Percentiles rank a stretch among this genome's conserved stretches.
Evolutionary conservation across 257 asterid genomes (phyloP).

Genomic region (Lycium ferocissimum): DNA sequence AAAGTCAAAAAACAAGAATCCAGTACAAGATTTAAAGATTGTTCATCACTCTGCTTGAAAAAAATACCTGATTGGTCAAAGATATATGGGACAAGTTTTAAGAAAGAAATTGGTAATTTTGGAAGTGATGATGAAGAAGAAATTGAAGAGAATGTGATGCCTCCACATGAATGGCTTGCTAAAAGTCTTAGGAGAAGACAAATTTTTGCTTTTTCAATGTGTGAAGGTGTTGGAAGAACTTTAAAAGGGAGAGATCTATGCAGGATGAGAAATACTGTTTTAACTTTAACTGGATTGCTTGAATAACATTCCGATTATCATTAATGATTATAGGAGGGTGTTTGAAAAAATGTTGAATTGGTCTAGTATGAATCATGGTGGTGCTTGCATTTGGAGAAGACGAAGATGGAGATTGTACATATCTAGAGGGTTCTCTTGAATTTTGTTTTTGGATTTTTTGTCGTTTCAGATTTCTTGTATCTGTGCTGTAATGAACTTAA

Average conservation of each 20-base stretch:
- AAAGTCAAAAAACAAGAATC: constrained; percentile 9
- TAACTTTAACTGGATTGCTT: constrained; percentile 70
- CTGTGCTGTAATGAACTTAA: no score
- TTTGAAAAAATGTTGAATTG: background rate
- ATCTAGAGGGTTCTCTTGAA: background rate
- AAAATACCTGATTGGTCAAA: constrained; percentile 63
- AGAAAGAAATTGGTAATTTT: background rate
- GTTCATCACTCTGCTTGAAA: background rate
- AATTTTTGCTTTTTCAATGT: constrained; percentile 56
- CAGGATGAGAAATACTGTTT: constrained; percentile 59
- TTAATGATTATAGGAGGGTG: background rate
- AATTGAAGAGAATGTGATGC: constrained; percentile 40
- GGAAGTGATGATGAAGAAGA: constrained; percentile 45
- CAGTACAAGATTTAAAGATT: background rate
- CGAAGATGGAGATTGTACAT: no score
- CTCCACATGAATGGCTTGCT: constrained; percentile 67
- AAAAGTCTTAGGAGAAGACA: constrained; percentile 44
- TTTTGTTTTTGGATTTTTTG: background rate
- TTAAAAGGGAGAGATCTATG: constrained; percentile 71
- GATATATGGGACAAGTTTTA: constrained; percentile 43
- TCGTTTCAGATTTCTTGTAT: no score
- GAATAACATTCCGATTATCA: constrained; percentile 34
- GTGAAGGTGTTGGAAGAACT: constrained; percentile 74
- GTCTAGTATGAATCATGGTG: constrained; percentile 29
- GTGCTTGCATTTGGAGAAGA: background rate